Evolutionary conservation across 371 early-diverging fungal genomes (phyloP), one percentile per base, ranked within the genome.

Genomic region (Mucor indicus): DNA sequence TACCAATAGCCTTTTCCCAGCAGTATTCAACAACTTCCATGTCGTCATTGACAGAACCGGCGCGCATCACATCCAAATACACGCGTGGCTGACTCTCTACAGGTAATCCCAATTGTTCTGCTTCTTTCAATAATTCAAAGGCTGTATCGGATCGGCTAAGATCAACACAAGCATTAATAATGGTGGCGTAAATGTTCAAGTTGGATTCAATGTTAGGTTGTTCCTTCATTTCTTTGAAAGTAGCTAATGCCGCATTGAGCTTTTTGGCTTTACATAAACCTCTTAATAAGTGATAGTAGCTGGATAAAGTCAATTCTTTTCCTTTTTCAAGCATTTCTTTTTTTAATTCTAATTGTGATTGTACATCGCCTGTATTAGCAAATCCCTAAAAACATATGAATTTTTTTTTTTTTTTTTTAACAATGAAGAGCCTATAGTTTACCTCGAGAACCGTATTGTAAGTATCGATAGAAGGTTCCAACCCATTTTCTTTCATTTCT

Each of bases 61-160:
- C 64, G 27, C 80, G 69, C 69, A 83, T 49, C 1, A 76, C 64
- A 61, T 77, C 69, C 29, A 72, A 42, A 16, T 70, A 76, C 4
- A 80, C 56, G 12, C 59, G 56, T 16, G 79, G 67, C 7, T 75
- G 57, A 20, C 69, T 61, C 5, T 58, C 58, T 1, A 76, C 53
- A 6, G 73, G 56, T 41, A 76, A 60, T 15, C 60, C 55, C 11
- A 64, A 44, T 5, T 58, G 48, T 29, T 80, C 79, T 3, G 77
- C 80, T 54, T 80, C 69, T 48, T 74, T 74, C 30, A 83, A 54
- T 24, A 80, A 53, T 16, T 62, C 32, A 36, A 64, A 77, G 0
- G 79, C 80, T 9, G 63, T 64, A 22, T 72, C 48, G 2, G 71
- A 46, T 31, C 75, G 72, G 2, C 53, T 53, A 4, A 70, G 23